These are phyloP conservation scores for Rhodocollybia butyracea DNA, from an alignment of 768 basidiomycete species.

Conservation along the genomic window DNA sequence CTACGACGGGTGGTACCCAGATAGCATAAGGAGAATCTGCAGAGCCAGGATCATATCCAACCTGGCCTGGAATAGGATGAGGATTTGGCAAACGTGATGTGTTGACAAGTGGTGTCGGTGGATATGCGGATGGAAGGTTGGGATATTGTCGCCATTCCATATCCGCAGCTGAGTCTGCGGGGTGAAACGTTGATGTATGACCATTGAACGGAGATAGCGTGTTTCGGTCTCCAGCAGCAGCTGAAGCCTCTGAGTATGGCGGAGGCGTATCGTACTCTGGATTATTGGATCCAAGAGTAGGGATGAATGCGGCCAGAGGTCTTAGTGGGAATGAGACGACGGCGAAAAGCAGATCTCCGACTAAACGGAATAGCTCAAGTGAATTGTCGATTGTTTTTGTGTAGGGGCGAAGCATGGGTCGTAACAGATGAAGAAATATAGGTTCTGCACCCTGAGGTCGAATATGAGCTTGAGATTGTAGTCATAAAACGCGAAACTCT, in stretches of 20 bases:
- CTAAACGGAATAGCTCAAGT: slow-evolving; percentile 56
- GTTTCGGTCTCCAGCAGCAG: neutral
- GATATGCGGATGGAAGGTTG: slow-evolving; percentile 75
- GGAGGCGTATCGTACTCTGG: neutral
- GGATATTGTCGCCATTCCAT: slow-evolving; percentile 77
- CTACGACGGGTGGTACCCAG: slow-evolving; percentile 32
- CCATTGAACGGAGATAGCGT: neutral
- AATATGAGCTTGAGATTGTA: neutral
- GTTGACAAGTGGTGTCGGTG: slow-evolving; percentile 57
- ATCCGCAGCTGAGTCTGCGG: slow-evolving; percentile 7
- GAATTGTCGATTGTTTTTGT: slow-evolving; percentile 58
- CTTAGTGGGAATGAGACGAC: slow-evolving; percentile 37
- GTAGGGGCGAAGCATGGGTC: slow-evolving; percentile 78
- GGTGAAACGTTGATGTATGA: neutral
- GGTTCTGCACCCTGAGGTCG: slow-evolving; percentile 77
- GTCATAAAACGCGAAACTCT: too few species aligned
- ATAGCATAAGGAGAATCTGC: slow-evolving; percentile 14
- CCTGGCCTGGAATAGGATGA: neutral
- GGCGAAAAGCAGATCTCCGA: slow-evolving; percentile 60
- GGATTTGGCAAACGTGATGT: slow-evolving; percentile 27
- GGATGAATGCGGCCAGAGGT: slow-evolving; percentile 22
- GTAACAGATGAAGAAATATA: slow-evolving; percentile 75
- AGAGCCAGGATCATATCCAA: slow-evolving; percentile 6
- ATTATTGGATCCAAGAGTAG: neutral
- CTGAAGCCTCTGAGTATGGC: neutral